Evolutionary conservation across 495 filamentous ascomycete species (phyloP).

Genomic region (Annulohypoxylon stygium): DNA sequence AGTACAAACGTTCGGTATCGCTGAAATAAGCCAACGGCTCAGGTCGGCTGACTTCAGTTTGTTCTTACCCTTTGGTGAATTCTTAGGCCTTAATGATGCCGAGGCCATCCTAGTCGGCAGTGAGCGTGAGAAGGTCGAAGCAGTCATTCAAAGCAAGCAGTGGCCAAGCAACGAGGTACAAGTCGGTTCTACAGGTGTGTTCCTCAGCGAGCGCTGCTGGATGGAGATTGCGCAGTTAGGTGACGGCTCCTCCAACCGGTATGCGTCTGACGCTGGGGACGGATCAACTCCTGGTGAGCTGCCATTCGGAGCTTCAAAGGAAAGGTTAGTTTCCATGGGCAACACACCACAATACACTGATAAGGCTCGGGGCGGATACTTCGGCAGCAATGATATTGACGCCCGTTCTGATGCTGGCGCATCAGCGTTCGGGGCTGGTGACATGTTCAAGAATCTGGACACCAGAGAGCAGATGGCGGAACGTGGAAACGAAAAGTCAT

Average conservation of each 20-base stretch:
- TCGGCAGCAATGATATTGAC: conserved; percentile 85
- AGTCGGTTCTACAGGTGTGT: conserved; percentile 91
- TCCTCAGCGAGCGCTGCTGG: conserved; percentile 96
- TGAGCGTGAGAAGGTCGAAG: conserved; percentile 91
- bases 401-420: conserved; percentile 89
- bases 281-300: conserved; percentile 53
- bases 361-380: conserved; percentile 81
- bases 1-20: conserved; percentile 94
- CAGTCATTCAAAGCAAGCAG: conserved; percentile 85
- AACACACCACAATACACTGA: conserved; percentile 77
- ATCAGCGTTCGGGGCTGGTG: conserved; percentile 87
- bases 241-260: conserved; percentile 69
- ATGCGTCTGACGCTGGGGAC: conserved; percentile 62
- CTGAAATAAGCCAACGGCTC: conserved; percentile 93
- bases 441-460: conserved; percentile 98
- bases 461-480: conserved; percentile 94
- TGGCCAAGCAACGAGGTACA: conserved; percentile 95
- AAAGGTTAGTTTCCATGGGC: conserved; percentile 70
- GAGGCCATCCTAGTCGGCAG: conserved; percentile 88
- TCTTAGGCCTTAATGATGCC: conserved; percentile 87
- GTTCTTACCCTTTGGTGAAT: conserved; percentile 96
- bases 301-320: conserved; percentile 75
- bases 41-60: conserved; percentile 94
- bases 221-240: conserved; percentile 83
- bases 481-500: conserved; percentile 89